Conservation (phyloP, 768 basidiomycete genomes). For the Collybiopsis luxurians region DNA sequence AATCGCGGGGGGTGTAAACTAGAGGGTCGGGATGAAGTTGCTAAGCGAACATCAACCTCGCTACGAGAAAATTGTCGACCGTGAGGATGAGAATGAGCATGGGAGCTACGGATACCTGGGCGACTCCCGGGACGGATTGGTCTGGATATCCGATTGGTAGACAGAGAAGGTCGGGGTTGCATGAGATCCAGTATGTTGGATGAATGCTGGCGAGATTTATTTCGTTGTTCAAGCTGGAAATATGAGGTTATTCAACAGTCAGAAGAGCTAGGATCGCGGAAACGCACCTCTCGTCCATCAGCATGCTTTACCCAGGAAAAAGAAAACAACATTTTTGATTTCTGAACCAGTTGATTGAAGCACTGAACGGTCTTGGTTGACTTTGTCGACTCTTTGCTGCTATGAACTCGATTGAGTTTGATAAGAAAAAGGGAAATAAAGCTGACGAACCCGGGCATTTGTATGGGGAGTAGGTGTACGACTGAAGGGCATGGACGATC, state of each 20-base stretch:
- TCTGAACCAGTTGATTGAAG: not conserved
- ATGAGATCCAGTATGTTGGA: too few species aligned
- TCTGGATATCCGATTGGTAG: not conserved
- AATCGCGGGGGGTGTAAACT: not conserved
- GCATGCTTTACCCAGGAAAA: not conserved
- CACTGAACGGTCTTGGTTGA: not conserved
- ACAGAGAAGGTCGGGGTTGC: conserved; percentile 3
- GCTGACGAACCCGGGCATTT: too few species aligned
- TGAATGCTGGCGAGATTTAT: too few species aligned
- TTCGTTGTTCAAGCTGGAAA: too few species aligned
- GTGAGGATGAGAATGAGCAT: not conserved
- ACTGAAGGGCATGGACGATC: too few species aligned
- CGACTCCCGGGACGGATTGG: not conserved
- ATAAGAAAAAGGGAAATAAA: too few species aligned
- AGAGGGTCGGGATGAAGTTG: not conserved
- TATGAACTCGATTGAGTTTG: too few species aligned
- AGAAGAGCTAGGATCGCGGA: too few species aligned
- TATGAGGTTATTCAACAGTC: too few species aligned
- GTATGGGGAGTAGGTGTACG: too few species aligned
- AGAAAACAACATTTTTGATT: not conserved
- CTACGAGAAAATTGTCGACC: not conserved
- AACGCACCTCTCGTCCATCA: not conserved
- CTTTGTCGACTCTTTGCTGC: too few species aligned
- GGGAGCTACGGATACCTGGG: not conserved
- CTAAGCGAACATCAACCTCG: not conserved